phyloP scores from a whole-genome alignment of 345 rosid genomes.

The Psidium guajava region DNA sequence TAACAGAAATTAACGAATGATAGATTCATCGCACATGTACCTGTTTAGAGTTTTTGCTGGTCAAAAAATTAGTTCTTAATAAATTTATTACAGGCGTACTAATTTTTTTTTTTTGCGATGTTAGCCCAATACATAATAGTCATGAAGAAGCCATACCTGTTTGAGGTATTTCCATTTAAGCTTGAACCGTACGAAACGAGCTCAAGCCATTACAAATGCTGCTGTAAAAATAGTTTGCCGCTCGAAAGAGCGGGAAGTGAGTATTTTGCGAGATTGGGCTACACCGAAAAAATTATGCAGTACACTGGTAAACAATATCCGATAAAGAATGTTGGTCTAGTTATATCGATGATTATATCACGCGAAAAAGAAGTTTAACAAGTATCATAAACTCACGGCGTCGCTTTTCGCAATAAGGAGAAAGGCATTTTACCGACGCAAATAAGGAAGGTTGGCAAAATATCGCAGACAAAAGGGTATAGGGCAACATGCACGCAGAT shows the following conservation, averaged over 20 bases:
- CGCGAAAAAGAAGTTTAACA: background rate
- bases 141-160: rapidly evolving
- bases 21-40: no score
- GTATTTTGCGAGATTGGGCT: background rate
- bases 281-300: rapidly evolving
- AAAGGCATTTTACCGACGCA: background rate
- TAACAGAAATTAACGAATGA: no score
- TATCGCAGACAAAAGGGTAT: background rate
- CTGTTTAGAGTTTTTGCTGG: no score
- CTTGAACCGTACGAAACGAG: background rate
- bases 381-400: rapidly evolving
- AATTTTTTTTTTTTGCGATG: no score
- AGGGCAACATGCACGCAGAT: background rate
- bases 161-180: background rate
- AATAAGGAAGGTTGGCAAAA: background rate
- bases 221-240: no score
- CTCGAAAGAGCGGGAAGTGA: background rate
- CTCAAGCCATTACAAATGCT: background rate
- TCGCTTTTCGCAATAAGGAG: rapidly evolving
- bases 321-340: background rate
- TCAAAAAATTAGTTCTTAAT: no score
- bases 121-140: background rate
- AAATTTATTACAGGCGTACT: no score
- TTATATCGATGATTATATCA: rapidly evolving
- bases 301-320: background rate